Evolutionary conservation across 208 protist species (phyloP).

Genomic region (Trypanosoma platydactyli): DNA sequence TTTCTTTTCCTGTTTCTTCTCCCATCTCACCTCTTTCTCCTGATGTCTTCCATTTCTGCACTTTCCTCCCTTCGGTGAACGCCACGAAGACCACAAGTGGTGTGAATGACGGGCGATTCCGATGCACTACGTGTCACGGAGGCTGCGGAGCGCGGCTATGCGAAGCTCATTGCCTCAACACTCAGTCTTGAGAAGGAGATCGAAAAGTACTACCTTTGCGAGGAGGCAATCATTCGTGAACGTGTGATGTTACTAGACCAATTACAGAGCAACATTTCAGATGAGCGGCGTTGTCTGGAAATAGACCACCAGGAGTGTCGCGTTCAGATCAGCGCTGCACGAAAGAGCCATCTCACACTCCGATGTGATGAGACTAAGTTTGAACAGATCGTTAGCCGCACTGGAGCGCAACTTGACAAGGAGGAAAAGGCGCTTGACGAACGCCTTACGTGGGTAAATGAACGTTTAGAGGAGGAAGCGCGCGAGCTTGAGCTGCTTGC

Average conservation of each 20-base stretch:
- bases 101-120: slow-evolving; percentile 16
- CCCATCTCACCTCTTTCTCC: background rate
- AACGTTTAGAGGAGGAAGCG: slow-evolving; percentile 47
- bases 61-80: background rate
- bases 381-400: slow-evolving; percentile 32
- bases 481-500: slow-evolving; percentile 41
- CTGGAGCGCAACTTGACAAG: slow-evolving; percentile 40
- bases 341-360: slow-evolving; percentile 43
- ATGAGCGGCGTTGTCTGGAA: slow-evolving; percentile 83
- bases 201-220: slow-evolving; percentile 71
- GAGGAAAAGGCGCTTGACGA: slow-evolving; percentile 55
- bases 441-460: slow-evolving; percentile 37
- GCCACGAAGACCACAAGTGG: too few relatives aligned
- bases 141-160: slow-evolving; percentile 29
- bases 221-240: slow-evolving; percentile 81
- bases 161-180: slow-evolving; percentile 34
- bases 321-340: slow-evolving; percentile 66
- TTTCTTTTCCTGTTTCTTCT: background rate
- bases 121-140: slow-evolving; percentile 14
- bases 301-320: slow-evolving; percentile 86
- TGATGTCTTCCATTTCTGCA: background rate
- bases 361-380: slow-evolving; percentile 55
- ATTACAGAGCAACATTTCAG: slow-evolving; percentile 72
- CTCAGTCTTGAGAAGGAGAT: slow-evolving; percentile 64
- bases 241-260: slow-evolving; percentile 79